Conservation (phyloP, 768 basidiomycete genomes). For the Lactifluus volemus region DNA sequence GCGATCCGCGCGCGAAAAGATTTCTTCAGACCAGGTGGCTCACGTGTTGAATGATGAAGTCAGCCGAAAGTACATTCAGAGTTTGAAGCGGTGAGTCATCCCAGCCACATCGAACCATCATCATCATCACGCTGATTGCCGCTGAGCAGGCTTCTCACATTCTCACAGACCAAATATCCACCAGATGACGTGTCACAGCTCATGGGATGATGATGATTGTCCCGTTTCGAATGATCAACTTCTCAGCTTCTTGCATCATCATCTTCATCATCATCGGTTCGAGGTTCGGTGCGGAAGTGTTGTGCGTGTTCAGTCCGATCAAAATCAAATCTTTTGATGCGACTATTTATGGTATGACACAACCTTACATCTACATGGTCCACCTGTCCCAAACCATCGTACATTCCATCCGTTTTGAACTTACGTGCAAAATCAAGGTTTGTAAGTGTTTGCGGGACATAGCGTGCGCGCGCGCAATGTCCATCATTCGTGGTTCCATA, state of each 20-base stretch:
- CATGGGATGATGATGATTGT: slow-evolving; percentile 49
- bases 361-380: background rate
- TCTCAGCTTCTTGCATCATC: background rate
- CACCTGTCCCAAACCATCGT: slow-evolving; percentile 1
- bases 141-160: slow-evolving; percentile 69
- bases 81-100: slow-evolving; percentile 74
- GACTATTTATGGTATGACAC: slow-evolving; percentile 11
- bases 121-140: slow-evolving; percentile 11
- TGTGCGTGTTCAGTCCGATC: background rate
- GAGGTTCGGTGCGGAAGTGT: background rate
- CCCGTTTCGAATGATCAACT: background rate
- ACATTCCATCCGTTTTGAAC: background rate
- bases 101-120: background rate
- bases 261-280: background rate
- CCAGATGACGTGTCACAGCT: slow-evolving; percentile 86
- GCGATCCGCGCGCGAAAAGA: slow-evolving; percentile 95
- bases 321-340: slow-evolving; percentile 3
- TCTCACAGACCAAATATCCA: slow-evolving; percentile 93
- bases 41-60: slow-evolving; percentile 99
- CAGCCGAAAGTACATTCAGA: slow-evolving; percentile 97
- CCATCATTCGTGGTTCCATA: background rate
- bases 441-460: background rate
- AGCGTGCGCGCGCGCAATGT: background rate
- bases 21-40: slow-evolving; percentile 92
- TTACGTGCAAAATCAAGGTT: slow-evolving; percentile 8